Evolutionary conservation across 495 filamentous ascomycete genomes (phyloP), one percentile per base, ranked within the genome.

Genomic region (Neurospora sp.): DNA sequence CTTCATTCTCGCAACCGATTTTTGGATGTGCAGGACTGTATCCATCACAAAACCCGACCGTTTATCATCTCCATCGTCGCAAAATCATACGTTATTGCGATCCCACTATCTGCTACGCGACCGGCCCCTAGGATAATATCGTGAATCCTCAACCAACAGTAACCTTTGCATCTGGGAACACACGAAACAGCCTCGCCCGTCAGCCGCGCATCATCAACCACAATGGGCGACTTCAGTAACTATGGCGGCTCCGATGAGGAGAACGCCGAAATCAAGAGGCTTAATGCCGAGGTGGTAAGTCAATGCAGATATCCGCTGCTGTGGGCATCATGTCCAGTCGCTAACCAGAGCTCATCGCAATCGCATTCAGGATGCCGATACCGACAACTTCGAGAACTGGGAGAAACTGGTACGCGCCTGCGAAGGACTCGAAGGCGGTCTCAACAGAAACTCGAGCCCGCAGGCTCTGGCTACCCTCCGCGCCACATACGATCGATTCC

Each of bases 371-470:
- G 85, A 89, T 75, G 90, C 92, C 75, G 92, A 97, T 75, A 88
- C 94, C 4, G 96, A 99, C 83, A 93, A 93, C 82, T 97, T 96
- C 79, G 95, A 97, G 77, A 89, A 90, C 35, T 99, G 96, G 96
- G 96, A 98, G 84, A 93, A 93, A 81, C 90, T 98, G 31, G 90
- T 98, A 73, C 90, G 90, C 75, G 89, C 90, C 20, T 93, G 91
- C 54, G 93, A 97, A 80, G 85, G 86, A 69, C 90, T 97, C 35
- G 96, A 99, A 77, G 95, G 95, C 39, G 96, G 96, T 14, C 88
- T 99, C 72, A 98, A 95, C 78, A 91, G 96, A 73, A 98, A 99
- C 81, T 98, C 96, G 71, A 97, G 92, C 77, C 95, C 96, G 6
- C 92, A 97, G 79, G 93, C 96, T 6, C 94, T 99, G 77, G 91